Percentiles rank a stretch among this genome's conserved stretches.
Conservation (phyloP, 768 basidiomycete species). For the Tricholoma furcatifolium region DNA sequence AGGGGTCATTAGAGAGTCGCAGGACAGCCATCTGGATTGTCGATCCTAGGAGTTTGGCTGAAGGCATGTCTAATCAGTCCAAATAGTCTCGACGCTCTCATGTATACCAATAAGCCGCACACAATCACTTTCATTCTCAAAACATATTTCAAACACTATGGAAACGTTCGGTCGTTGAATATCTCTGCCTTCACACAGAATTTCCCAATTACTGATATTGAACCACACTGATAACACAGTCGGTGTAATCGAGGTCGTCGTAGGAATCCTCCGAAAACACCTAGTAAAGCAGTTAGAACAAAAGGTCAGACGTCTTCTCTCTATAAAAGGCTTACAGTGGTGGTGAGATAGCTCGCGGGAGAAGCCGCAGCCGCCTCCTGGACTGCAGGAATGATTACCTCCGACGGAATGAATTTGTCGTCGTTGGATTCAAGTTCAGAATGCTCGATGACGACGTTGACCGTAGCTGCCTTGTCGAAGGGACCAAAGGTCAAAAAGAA, state of each 20-base stretch:
- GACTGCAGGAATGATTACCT: background rate
- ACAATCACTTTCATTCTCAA: background rate
- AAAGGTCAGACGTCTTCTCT: no score
- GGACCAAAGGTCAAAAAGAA: slow-evolving; percentile 8
- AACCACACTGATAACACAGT: slow-evolving; percentile 10
- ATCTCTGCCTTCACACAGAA: no score
- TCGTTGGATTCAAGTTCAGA: background rate
- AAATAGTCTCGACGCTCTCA: background rate
- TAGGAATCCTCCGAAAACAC: slow-evolving; percentile 9
- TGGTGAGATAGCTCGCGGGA: background rate
- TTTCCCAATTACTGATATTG: slow-evolving; percentile 14
- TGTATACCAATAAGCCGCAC: background rate
- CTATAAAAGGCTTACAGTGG: slow-evolving; percentile 9
- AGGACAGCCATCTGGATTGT: slow-evolving; percentile 61
- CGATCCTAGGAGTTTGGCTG: slow-evolving; percentile 78
- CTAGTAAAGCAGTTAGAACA: background rate
- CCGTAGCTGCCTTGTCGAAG: background rate
- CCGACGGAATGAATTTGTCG: background rate
- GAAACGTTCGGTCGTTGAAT: no score
- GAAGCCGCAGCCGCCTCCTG: background rate
- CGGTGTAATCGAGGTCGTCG: slow-evolving; percentile 11
- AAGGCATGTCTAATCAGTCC: slow-evolving; percentile 37
- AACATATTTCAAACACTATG: background rate
- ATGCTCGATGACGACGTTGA: slow-evolving; percentile 2
- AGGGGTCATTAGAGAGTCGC: slow-evolving; percentile 12